A percentile compares a stretch with the other conserved stretches of the same genome.
phyloP scores from a whole-genome alignment of 164 flowering plant species.

The Macadamia integrifolia region DNA sequence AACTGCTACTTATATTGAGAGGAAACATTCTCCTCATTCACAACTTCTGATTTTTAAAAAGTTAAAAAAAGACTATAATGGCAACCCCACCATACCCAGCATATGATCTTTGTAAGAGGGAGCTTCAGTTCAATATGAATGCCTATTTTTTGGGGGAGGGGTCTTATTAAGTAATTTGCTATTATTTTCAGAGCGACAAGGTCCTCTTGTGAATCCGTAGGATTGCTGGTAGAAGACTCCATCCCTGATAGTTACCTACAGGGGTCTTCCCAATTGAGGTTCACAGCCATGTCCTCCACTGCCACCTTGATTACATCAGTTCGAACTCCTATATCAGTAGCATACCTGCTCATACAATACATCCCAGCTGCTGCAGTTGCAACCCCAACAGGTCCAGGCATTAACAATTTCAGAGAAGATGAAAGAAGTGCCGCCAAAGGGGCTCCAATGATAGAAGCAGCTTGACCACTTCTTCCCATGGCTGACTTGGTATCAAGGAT shows the following conservation, averaged over 20 bases:
- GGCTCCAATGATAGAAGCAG: conserved; percentile 78
- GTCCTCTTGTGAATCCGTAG: background rate
- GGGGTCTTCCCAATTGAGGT: conserved; percentile 48
- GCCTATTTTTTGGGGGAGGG: too few species aligned
- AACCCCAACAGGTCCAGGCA: conserved; percentile 76
- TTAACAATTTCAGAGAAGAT: conserved; percentile 70
- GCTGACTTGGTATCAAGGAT: conserved; percentile 48
- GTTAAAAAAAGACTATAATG: too few species aligned
- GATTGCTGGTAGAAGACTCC: conserved; percentile 6
- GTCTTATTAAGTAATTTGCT: too few species aligned
- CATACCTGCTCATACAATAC: conserved; percentile 90
- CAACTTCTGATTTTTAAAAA: too few species aligned
- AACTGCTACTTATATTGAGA: too few species aligned
- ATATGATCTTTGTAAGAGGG: too few species aligned
- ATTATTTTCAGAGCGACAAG: background rate
- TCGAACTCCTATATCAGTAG: conserved; percentile 90
- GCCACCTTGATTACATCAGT: conserved; percentile 84
- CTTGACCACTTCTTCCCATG: conserved; percentile 90
- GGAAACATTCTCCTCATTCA: too few species aligned
- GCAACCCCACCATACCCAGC: too few species aligned
- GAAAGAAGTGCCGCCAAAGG: conserved; percentile 91
- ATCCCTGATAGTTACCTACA: conserved; percentile 17
- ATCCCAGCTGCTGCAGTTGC: conserved; percentile 87
- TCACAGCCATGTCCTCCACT: conserved; percentile 84
- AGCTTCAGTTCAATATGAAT: too few species aligned